Evolutionary conservation across 148 eudicot species (phyloP), one percentile per base, ranked within the genome.

Genomic region (Amaranthus hypochondriacus): DNA sequence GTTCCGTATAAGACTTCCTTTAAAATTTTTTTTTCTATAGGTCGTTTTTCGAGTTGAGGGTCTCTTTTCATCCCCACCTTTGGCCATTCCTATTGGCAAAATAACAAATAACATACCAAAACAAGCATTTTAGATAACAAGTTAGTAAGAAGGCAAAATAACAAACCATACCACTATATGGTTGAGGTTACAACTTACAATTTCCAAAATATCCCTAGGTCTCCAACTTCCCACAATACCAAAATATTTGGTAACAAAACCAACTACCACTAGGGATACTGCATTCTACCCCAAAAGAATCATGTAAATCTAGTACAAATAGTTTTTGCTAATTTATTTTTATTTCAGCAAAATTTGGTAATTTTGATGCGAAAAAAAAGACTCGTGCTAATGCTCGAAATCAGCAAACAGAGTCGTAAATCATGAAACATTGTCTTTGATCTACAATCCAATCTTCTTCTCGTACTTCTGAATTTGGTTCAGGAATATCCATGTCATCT

Each of bases 401-500:
- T 54, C 70, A n/a, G 70, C 71, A 46, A 62, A 75, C 67, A 70
- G 21, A 56, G 56, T 42, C 69, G 73, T 42, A 66, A 46, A 66
- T 62, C 69, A 12, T 15, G 53, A 43, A 43, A 53, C 69, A 6
- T 46, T 72, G 54, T 66, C 48, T 67, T 56, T 59, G 15, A 50
- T 72, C 77, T 77, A 77, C 71, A 73, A 64, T 44, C 81, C 84
- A 44, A 77, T 51, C 7, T 68, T n/a, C 51, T 73, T 77, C 81
- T 81, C 72, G n/a, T 77, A 11, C 75, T 81, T 81, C 68, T 77
- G 72, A 65, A 81, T 77, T 74, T 81, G 81, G 78, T 74, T 81
- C 72, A 81, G 74, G 84, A 81, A 81, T 56, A 81, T 77, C 84
- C 84, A 81, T 14, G 84, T 77, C 84, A 81, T 77, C 84, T 81